Base-by-base conservation (phyloP, 1,284 basidiomycete genomes). In the Ganoderma meredithae region DNA sequence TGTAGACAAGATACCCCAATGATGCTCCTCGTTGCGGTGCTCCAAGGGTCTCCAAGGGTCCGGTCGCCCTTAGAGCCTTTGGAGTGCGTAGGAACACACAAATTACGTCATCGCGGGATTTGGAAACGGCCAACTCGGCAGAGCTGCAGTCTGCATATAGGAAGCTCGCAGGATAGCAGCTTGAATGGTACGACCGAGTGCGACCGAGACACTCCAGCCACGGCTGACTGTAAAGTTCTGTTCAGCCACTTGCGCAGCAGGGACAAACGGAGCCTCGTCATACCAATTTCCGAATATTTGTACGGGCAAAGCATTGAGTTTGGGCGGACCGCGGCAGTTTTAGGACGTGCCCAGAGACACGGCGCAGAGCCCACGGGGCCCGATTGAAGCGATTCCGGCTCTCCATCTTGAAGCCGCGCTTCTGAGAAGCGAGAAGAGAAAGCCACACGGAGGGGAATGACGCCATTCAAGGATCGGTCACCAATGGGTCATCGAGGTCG, bases 391-490 rank as follows among this genome's bases (percentile, higher is more conserved):
- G 0, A 22, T 49, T 22, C 47, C 47, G 25, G 27, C 27, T 49
- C 22, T 49, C 47, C 47, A 49, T 49, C 47, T 49, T 22, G 22
- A 49, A 27, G 22, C n/a, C 58, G 25, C 10, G 58, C 39, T 36
- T 40, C 39, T 40, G 22, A 40, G 39, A 41, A 60, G 58, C 58
- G 36, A 41, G 25, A 40, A 40, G 22, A 36, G 39, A 60, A 41
- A 41, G 58, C 58, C 58, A 25, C 39, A 39, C 58, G 58, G 58
- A 60, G 58, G 39, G 58, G 58, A 40, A 60, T 60, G 58, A 60
- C 58, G 58, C 36, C 58, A 60, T 41, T 43, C 22, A 36, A 40
- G 39, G 27, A 41, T 39, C 39, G 15, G 36, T 56, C 39, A 39
- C 39, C 15, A 39, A 39, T 2, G 0, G 15, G 33, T 12, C 13